Conservation (phyloP, 2,329 filamentous ascomycete species). For the Talaromyces islandicus region DNA sequence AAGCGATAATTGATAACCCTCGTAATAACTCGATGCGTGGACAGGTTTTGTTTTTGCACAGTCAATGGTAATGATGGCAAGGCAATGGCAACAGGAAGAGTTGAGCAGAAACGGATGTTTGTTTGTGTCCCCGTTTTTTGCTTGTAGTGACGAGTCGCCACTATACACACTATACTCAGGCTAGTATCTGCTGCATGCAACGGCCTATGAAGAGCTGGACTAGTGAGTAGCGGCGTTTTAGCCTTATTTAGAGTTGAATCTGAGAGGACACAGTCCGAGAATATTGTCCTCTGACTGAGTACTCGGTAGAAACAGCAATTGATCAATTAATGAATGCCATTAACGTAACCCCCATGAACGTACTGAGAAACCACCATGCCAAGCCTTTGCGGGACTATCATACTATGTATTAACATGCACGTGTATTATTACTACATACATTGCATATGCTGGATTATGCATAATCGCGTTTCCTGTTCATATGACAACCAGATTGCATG, state of each 20-base stretch:
- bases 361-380: neutral
- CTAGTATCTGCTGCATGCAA: neutral
- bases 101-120: neutral
- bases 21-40: neutral
- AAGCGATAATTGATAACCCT: neutral
- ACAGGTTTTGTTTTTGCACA: neutral
- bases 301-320: too few species aligned
- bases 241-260: neutral
- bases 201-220: neutral
- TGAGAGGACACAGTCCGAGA: too few species aligned
- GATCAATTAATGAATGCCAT: too few species aligned
- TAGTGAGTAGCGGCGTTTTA: neutral
- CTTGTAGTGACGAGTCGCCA: conserved; percentile 20
- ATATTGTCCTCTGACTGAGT: too few species aligned
- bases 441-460: too few species aligned
- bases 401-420: neutral
- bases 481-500: neutral
- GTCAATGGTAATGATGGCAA: neutral
- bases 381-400: neutral
- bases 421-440: neutral
- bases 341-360: too few species aligned
- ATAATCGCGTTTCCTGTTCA: neutral
- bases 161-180: neutral
- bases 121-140: conserved; percentile 32
- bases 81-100: neutral